Evolutionary conservation across 169 alveolate genomes (phyloP).

Genomic region (Eimeria necatrix): DNA sequence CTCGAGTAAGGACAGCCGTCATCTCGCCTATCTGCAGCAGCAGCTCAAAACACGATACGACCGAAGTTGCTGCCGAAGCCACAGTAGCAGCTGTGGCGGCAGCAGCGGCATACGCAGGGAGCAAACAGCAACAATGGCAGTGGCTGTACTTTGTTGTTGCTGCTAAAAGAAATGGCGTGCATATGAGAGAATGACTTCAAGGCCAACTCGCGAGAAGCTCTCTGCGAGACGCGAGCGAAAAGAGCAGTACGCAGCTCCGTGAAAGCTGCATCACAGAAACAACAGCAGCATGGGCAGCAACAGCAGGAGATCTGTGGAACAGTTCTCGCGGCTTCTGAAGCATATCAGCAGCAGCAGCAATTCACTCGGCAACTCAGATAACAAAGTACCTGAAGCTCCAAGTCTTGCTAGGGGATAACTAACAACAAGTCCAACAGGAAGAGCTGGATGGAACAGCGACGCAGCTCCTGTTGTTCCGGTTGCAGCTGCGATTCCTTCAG

Average conservation of each 20-base stretch:
- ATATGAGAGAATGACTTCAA: slow-evolving; percentile 82
- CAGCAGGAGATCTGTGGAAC: too few relatives aligned
- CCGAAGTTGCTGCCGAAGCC: not conserved
- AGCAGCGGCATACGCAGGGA: not conserved
- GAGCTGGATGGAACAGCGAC: slow-evolving; percentile 22
- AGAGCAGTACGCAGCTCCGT: slow-evolving; percentile 85
- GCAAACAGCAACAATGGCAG: not conserved
- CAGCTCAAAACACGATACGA: not conserved
- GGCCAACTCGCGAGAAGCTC: slow-evolving; percentile 84
- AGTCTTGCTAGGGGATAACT: slow-evolving; percentile 75
- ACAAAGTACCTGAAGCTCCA: slow-evolving; percentile 68
- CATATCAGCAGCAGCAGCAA: not conserved
- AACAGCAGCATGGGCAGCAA: not conserved
- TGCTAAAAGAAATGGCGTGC: slow-evolving; percentile 79
- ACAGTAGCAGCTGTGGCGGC: not conserved
- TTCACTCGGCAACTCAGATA: too few relatives aligned
- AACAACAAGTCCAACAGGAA: slow-evolving; percentile 48
- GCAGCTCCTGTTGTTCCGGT: not conserved
- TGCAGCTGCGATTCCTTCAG: slow-evolving; percentile 39
- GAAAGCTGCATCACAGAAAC: slow-evolving; percentile 80
- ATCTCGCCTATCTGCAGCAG: slow-evolving; percentile 83
- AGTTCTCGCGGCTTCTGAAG: not conserved
- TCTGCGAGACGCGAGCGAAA: slow-evolving; percentile 85
- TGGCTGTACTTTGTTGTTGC: slow-evolving; percentile 57
- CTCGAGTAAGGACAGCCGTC: slow-evolving; percentile 83